Conservation (phyloP, 306 rosid species). For the Cucurbita ficifolia region DNA sequence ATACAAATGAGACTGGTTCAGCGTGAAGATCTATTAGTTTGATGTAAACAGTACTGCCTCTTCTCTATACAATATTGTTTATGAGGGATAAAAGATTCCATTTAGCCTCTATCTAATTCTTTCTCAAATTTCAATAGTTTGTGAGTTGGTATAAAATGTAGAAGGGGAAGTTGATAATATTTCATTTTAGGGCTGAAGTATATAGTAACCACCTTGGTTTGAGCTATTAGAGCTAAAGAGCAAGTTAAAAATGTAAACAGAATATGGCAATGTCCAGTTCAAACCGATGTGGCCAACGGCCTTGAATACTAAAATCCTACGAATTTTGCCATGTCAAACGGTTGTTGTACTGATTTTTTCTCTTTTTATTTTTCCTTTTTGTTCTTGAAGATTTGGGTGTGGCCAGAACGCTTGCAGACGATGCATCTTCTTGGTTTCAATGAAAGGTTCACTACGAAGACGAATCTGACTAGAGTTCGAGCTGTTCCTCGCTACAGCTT, state of each 20-base stretch:
- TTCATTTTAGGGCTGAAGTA: neutral
- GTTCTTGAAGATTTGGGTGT: constrained; percentile 46
- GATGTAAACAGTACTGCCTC: neutral
- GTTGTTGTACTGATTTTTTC: neutral
- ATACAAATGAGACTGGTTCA: neutral
- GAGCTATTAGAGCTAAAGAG: neutral
- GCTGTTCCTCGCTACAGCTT: constrained; percentile 78
- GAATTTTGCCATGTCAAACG: neutral
- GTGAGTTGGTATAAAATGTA: neutral
- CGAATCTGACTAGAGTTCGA: constrained; percentile 55
- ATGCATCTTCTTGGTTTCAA: constrained; percentile 62
- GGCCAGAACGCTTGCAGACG: constrained; percentile 71
- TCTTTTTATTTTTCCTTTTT: neutral
- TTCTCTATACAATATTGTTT: neutral
- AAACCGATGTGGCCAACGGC: neutral
- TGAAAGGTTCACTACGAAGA: constrained; percentile 46
- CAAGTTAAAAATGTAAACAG: neutral
- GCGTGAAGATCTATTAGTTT: neutral
- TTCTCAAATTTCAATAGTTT: neutral
- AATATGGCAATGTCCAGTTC: neutral
- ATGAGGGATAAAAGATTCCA: neutral
- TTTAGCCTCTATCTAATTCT: neutral
- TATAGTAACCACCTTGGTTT: neutral
- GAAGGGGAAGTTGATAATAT: neutral
- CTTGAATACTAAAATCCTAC: neutral